Evolutionary conservation across 768 basidiomycete genomes (phyloP).

Genomic region (Nevesoporus exiguus): DNA sequence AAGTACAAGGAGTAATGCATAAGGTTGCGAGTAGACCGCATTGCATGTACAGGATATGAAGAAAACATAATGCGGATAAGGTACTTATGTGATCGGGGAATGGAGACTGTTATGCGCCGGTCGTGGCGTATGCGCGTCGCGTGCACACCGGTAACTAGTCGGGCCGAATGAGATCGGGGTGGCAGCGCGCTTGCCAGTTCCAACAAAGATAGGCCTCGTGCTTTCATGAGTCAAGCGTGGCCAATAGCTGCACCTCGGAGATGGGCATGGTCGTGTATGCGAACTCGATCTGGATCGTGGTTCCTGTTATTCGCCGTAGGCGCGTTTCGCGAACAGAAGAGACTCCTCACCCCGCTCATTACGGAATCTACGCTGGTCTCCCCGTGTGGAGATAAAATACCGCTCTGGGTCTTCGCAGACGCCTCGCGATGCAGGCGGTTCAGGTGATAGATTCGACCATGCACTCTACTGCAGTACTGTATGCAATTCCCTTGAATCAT

Average conservation of each 20-base stretch:
- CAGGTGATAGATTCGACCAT: slow-evolving; percentile 15
- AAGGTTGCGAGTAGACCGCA: no score
- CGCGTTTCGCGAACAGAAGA: slow-evolving; percentile 56
- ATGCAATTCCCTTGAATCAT: slow-evolving; percentile 15
- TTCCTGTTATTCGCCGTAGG: slow-evolving; percentile 21
- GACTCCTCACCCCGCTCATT: slow-evolving; percentile 30
- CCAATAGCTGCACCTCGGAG: slow-evolving; percentile 12
- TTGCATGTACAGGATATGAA: no score
- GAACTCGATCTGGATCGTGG: slow-evolving; percentile 8
- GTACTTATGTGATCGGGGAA: no score
- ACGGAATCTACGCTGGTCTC: slow-evolving; percentile 22
- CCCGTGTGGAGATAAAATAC: slow-evolving; percentile 20
- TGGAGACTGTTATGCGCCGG: no score
- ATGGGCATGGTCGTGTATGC: slow-evolving; percentile 4
- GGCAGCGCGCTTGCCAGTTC: no score
- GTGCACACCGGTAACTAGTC: no score
- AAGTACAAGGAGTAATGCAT: no score
- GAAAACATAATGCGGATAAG: no score
- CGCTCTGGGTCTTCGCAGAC: slow-evolving; percentile 2
- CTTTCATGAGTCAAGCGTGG: slow-evolving; percentile 4
- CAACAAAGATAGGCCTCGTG: background rate
- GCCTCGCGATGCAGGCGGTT: slow-evolving; percentile 6
- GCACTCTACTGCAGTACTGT: slow-evolving; percentile 21
- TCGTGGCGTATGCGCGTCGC: no score
- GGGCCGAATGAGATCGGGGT: no score